A percentile compares a stretch with the other conserved stretches of the same genome.
phyloP scores from a whole-genome alignment of 768 basidiomycete genomes.

The Rhizopogon vulgaris region DNA sequence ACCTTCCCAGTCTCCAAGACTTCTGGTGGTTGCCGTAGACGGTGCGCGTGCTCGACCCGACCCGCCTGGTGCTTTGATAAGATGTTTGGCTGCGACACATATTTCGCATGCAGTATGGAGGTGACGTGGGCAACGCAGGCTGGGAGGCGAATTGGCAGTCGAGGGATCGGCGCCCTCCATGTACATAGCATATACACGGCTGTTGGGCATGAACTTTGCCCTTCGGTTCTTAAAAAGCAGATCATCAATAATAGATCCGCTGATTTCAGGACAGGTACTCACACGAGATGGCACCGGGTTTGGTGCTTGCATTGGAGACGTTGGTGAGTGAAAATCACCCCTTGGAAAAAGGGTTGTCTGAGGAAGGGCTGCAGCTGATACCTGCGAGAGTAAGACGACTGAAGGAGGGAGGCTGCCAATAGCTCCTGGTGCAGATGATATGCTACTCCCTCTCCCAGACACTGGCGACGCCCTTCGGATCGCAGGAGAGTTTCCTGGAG shows the following conservation, averaged over 20 bases:
- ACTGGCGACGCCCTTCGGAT: conserved; percentile 17
- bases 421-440: conserved; percentile 9
- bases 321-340: not conserved
- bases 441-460: conserved; percentile 12
- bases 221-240: not conserved
- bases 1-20: conserved; percentile 20
- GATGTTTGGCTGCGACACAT: conserved; percentile 57
- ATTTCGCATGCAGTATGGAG: conserved; percentile 70
- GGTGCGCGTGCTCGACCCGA: conserved; percentile 14
- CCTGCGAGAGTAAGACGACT: conserved; percentile 21
- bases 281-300: not conserved
- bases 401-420: conserved; percentile 23
- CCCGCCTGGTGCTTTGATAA: conserved; percentile 20
- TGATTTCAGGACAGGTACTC: not conserved
- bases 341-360: conserved; percentile 7
- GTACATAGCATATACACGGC: conserved; percentile 48
- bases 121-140: conserved; percentile 66
- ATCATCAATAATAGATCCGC: conserved; percentile 4
- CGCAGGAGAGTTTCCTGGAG: conserved; percentile 18
- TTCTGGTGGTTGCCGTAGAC: not conserved
- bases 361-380: conserved; percentile 15
- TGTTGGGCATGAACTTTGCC: conserved; percentile 19
- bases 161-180: conserved; percentile 55
- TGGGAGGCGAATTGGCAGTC: conserved; percentile 56
- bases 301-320: not conserved